Base-by-base conservation (phyloP, 768 basidiomycete genomes). In the Lactifluus subvellereus region DNA sequence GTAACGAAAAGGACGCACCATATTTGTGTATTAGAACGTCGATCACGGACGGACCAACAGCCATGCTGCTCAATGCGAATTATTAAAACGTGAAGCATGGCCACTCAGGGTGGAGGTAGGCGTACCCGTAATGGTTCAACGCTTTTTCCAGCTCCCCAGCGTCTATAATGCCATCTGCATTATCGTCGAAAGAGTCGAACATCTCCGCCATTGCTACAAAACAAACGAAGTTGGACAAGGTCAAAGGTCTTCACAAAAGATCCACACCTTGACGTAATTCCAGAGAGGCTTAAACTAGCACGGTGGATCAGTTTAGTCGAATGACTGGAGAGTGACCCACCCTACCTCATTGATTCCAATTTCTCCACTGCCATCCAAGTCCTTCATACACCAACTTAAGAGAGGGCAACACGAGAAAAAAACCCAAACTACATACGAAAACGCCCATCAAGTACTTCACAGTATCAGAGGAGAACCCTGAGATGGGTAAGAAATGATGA, bases 191-290 rank as follows among this genome's bases (percentile, higher is more conserved):
- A 18, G 47, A 49, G 3, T 59, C 49, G 38, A 59, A 59, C 48
- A 51, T 59, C 37, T 40, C 48, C 57, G 57, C 57, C 57, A 59
- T 59, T 59, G 22, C 57, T 59, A 18, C 27, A 27, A 27, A n/a
- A 27, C 2, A 35, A 32, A 22, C 22, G n/a, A 51, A 22, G 48
- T 51, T 16, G 6, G 18, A 58, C 14, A 16, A 57, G 20, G 20
- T 2, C 32, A 16, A 4, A 30, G 18, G 32, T n/a, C 37, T 16
- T 10, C 33, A 14, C 27, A 8, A 27, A n/a, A 18, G 1, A 50
- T 30, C 6, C 27, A 11, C n/a, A 59, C 57, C 47, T 27, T 59
- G 47, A 59, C 49, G 14, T 59, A 59, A 11, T 51, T 30, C 57
- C 57, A 59, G 16, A 59, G 37, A 4, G 57, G 57, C 27, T 59